Conservation (phyloP, 2,329 filamentous ascomycete species). For the Microdochium trichocladiopsis region DNA sequence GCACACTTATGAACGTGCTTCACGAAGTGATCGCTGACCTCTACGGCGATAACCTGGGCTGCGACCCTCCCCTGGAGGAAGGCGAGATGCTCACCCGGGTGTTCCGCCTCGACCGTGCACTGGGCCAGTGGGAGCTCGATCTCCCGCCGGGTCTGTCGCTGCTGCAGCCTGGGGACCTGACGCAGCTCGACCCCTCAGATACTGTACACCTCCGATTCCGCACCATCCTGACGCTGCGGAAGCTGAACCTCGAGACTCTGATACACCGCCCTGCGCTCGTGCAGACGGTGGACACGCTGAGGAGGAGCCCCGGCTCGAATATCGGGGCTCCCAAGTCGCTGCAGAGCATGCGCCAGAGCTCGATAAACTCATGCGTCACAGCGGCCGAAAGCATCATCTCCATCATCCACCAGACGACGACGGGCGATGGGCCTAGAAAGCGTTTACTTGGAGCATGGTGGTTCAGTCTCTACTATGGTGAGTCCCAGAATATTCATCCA, state of each 20-base stretch:
- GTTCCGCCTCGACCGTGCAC: conserved; percentile 21
- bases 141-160: conserved; percentile 17
- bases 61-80: conserved; percentile 13
- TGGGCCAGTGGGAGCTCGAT: conserved; percentile 19
- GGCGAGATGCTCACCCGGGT: conserved; percentile 19
- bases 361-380: conserved; percentile 16
- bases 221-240: conserved; percentile 31
- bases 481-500: no score
- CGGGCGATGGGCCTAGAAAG: conserved; percentile 5
- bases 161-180: conserved; percentile 8
- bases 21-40: conserved; percentile 24
- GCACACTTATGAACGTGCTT: conserved; percentile 15
- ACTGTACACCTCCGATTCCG: conserved; percentile 18
- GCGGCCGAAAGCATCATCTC: conserved; percentile 25
- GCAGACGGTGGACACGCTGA: conserved; percentile 22
- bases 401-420: conserved; percentile 15
- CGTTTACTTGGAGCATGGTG: conserved; percentile 29
- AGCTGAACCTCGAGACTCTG: conserved; percentile 30
- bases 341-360: conserved; percentile 5
- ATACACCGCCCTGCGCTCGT: conserved; percentile 31
- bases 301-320: conserved; percentile 3
- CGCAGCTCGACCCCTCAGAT: conserved; percentile 2
- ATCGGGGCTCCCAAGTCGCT: conserved; percentile 14
- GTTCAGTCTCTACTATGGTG: conserved; percentile 30
- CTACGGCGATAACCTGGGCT: conserved; percentile 32